A percentile compares a stretch with the other conserved stretches of the same genome.
phyloP scores from a whole-genome alignment of 2,329 filamentous ascomycete species.

The Emydomyces testavorans region DNA sequence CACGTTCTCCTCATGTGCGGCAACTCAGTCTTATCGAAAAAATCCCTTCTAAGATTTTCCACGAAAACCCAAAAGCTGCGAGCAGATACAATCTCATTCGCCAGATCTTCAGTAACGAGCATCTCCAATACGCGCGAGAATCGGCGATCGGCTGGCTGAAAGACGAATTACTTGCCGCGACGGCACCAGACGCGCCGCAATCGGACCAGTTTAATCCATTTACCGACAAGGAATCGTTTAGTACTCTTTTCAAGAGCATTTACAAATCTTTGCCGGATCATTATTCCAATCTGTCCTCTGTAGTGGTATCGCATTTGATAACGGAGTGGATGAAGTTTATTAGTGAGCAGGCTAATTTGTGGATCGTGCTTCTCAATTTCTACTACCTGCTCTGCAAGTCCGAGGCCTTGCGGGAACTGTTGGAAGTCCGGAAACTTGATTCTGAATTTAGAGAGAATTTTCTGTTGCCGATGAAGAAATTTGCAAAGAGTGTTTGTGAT shows the following conservation, averaged over 20 bases:
- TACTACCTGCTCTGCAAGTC: slow-evolving; percentile 45
- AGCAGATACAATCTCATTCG: slow-evolving; percentile 45
- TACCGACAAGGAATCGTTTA: slow-evolving; percentile 29
- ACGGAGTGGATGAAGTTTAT: slow-evolving; percentile 39
- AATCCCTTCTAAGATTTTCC: slow-evolving; percentile 32
- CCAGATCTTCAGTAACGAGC: slow-evolving; percentile 44
- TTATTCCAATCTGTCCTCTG: slow-evolving; percentile 15
- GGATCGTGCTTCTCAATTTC: slow-evolving; percentile 47
- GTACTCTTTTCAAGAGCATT: slow-evolving; percentile 39
- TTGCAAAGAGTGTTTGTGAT: slow-evolving; percentile 9
- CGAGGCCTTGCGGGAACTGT: slow-evolving; percentile 34
- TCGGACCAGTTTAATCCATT: slow-evolving; percentile 21
- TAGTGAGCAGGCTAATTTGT: slow-evolving; percentile 37
- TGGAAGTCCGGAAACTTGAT: slow-evolving; percentile 36
- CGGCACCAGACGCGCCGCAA: background rate
- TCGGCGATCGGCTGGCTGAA: slow-evolving; percentile 51
- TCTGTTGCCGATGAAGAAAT: slow-evolving; percentile 24
- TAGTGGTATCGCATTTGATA: background rate
- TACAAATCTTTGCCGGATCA: slow-evolving; percentile 35
- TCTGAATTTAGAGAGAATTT: slow-evolving; percentile 26
- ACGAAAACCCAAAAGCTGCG: slow-evolving; percentile 43
- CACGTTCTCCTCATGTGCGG: slow-evolving; percentile 22
- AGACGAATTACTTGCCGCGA: slow-evolving; percentile 41
- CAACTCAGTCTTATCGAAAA: slow-evolving; percentile 29
- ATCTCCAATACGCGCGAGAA: slow-evolving; percentile 45